A percentile compares a stretch with the other conserved stretches of the same genome.
Conservation (phyloP, 805 yeast species). For the Kuraishia piskuri region DNA sequence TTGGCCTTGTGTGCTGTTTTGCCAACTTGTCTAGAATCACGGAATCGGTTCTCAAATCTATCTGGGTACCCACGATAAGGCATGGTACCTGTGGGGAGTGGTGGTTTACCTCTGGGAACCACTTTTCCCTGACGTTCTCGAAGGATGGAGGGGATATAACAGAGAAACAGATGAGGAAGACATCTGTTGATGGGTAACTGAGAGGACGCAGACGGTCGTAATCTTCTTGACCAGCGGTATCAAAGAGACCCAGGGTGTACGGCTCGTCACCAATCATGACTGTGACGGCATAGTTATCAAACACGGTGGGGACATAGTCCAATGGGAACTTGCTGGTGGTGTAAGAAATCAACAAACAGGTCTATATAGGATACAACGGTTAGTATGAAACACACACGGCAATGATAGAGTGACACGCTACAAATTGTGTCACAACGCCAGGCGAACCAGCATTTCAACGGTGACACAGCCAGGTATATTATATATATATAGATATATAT, state of each 20-base stretch:
- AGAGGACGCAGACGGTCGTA: conserved; percentile 95
- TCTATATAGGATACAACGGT: conserved; percentile 26
- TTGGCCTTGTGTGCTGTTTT: conserved; percentile 84
- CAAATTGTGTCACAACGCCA: no score
- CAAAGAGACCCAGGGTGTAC: conserved; percentile 92
- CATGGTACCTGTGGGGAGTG: conserved; percentile 98
- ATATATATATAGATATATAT: no score
- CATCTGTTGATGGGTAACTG: conserved; percentile 95
- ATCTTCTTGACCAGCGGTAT: conserved; percentile 99
- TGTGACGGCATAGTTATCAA: conserved; percentile 90
- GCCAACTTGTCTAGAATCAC: conserved; percentile 82
- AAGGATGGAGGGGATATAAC: conserved; percentile 96
- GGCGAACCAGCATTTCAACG: no score
- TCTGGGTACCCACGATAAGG: conserved; percentile 93
- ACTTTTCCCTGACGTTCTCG: conserved; percentile 95
- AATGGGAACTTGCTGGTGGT: conserved; percentile 97
- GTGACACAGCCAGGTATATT: no score
- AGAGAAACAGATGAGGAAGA: conserved; percentile 89
- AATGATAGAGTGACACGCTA: no score
- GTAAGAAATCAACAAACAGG: conserved; percentile 90
- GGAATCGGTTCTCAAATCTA: conserved; percentile 90
- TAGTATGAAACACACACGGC: conserved; percentile 1
- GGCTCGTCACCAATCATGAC: conserved; percentile 98
- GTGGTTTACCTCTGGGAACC: conserved; percentile 96
- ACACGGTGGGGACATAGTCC: conserved; percentile 98